Evolutionary conservation across 345 rosid genomes (phyloP), one percentile per base, ranked within the genome.

Genomic region (Heritiera littoralis): DNA sequence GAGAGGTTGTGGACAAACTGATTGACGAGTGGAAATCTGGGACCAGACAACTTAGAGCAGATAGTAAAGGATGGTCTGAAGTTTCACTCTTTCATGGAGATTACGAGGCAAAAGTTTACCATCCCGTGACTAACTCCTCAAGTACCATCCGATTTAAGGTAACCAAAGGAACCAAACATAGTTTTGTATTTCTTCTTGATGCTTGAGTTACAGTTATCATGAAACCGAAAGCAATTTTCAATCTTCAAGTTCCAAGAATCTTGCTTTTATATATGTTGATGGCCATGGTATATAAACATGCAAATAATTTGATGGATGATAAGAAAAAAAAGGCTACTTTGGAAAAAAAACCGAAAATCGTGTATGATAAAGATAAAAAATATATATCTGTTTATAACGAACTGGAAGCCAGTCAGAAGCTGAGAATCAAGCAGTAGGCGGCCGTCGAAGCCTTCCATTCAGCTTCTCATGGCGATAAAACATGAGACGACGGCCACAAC

Each of bases 1-100:
- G 97, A 46, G 87, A 91, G 69, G 88, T 89, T 28, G 89, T 90
- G 70, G 95, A 94, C 84, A 86, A 84, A 80, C 81, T 94, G 71
- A 86, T 92, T 5, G 35, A 58, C 0, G 90, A 89, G 80, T 88
- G 91, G 93, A 86, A 71, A 51, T 79, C 85, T 60, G 52, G 59
- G 28, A 8, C n/a, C 45, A 9, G 12, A 17, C 73, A 76, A 70
- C 63, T 75, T 51, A 18, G 46, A 17, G 55, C 83, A 6, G 86
- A 80, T 69, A 45, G n/a, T 20, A 46, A 73, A 45, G 92, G 89
- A 28, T 79, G 49, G 54, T 75, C 68, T n/a, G 86, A 85, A 65
- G 72, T 74, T 69, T 79, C 87, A 3, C 68, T 93, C 80, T 82
- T 88, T 78, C 86, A 88, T 61, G 97, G 97, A 61, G 92, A 87